Evolutionary conservation across 805 yeast species (phyloP).

Genomic region (Candida argentea): DNA sequence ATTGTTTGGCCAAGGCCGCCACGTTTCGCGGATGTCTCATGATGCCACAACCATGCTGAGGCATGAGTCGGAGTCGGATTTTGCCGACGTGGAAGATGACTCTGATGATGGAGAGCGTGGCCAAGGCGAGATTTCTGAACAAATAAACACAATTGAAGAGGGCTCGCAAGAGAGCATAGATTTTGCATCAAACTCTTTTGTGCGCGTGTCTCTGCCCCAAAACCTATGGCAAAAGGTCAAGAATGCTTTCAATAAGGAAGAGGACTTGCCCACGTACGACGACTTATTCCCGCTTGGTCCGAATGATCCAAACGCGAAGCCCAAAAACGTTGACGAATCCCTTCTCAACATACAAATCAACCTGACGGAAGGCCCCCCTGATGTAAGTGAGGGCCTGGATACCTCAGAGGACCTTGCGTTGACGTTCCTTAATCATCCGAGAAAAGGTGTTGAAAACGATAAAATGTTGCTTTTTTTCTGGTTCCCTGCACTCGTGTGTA

Average conservation of each 20-base stretch:
- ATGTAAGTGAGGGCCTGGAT: slow-evolving; percentile 27
- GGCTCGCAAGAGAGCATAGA: slow-evolving; percentile 3
- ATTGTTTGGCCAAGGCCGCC: slow-evolving; percentile 29
- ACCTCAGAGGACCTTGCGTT: slow-evolving; percentile 35
- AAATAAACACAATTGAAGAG: background rate
- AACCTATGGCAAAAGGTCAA: slow-evolving; percentile 33
- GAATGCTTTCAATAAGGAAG: slow-evolving; percentile 27
- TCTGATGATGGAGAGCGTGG: slow-evolving; percentile 15
- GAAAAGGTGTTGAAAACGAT: slow-evolving; percentile 55
- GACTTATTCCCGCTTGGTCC: slow-evolving; percentile 57
- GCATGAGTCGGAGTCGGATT: slow-evolving; percentile 14
- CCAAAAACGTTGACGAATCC: slow-evolving; percentile 25
- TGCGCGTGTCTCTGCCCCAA: background rate
- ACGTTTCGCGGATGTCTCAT: slow-evolving; percentile 34
- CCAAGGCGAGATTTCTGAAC: slow-evolving; percentile 4
- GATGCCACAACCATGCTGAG: too few species aligned
- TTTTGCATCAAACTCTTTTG: too few species aligned
- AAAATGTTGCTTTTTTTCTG: slow-evolving; percentile 83
- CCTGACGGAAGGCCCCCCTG: slow-evolving; percentile 1
- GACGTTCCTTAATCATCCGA: slow-evolving; percentile 31
- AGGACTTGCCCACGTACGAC: slow-evolving; percentile 56
- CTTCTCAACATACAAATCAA: slow-evolving; percentile 14
- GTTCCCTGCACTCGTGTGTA: slow-evolving; percentile 64
- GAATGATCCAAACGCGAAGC: slow-evolving; percentile 13
- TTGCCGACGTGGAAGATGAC: slow-evolving; percentile 27